A percentile compares a stretch with the other conserved stretches of the same genome.
phyloP scores from a whole-genome alignment of 2,329 filamentous ascomycete species.

The Coniochaeta ligniaria region DNA sequence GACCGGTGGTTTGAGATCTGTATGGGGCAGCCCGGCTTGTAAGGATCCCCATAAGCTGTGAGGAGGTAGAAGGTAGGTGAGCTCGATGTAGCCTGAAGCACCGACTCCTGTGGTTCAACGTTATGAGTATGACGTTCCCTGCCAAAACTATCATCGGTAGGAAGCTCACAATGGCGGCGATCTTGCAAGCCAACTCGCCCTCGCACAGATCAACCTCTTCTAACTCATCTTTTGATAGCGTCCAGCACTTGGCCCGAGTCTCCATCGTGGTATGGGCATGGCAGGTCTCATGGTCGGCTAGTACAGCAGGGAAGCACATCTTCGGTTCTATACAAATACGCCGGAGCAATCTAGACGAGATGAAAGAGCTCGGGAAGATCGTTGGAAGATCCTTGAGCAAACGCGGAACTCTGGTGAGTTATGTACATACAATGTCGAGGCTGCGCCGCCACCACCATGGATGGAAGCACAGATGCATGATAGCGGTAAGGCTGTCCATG shows the following conservation, averaged over 20 bases:
- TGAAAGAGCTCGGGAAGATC: neutral
- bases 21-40: neutral
- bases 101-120: neutral
- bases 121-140: neutral
- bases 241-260: neutral
- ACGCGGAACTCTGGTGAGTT: neutral
- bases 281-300: neutral
- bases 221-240: neutral
- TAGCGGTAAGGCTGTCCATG: neutral
- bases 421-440: neutral
- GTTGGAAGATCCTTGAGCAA: neutral
- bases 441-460: neutral
- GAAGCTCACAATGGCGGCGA: neutral
- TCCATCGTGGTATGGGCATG: neutral
- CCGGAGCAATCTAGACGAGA: neutral
- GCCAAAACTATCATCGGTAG: neutral
- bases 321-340: neutral
- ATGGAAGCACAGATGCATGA: neutral
- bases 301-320: neutral
- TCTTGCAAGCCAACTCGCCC: neutral
- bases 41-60: neutral
- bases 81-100: neutral
- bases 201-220: neutral
- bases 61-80: neutral
- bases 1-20: neutral